Evolutionary conservation across 1,284 basidiomycete genomes (phyloP).

Genomic region (Sporisorium reilianum): DNA sequence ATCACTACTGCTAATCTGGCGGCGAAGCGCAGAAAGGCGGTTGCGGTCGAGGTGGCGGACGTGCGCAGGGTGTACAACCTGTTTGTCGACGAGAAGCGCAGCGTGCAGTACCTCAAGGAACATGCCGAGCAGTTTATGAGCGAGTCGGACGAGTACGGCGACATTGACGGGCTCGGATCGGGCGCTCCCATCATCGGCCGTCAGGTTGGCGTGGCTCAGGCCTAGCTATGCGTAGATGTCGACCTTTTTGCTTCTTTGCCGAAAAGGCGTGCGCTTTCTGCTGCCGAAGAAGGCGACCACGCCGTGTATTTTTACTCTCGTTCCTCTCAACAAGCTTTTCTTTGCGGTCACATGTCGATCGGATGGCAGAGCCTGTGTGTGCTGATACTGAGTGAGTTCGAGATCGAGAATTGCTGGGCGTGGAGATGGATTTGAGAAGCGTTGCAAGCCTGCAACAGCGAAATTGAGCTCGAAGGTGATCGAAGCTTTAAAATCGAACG

Average conservation of each 20-base stretch:
- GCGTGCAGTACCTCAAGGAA: conserved; percentile 88
- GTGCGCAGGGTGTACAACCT: conserved; percentile 80
- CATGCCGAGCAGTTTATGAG: conserved; percentile 78
- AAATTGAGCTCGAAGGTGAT: conserved; percentile 32
- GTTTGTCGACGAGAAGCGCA: conserved; percentile 95
- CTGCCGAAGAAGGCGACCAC: not conserved
- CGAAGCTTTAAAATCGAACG: conserved; percentile 12
- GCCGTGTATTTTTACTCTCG: conserved; percentile 39
- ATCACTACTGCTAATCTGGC: conserved; percentile 90
- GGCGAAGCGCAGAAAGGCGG: conserved; percentile 82
- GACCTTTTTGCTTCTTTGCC: not conserved
- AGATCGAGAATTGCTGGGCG: no score
- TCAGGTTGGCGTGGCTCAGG: conserved; percentile 26
- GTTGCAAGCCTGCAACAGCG: no score
- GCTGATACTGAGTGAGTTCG: not conserved
- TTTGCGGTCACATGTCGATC: not conserved
- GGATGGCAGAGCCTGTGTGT: not conserved
- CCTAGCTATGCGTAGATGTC: not conserved
- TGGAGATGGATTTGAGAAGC: no score
- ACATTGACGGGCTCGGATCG: conserved; percentile 34
- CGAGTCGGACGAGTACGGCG: conserved; percentile 60
- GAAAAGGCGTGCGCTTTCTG: conserved; percentile 11
- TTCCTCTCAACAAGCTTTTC: conserved; percentile 2
- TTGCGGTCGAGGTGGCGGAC: conserved; percentile 82
- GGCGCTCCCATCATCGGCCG: conserved; percentile 42